Evolutionary conservation across 257 asterid genomes (phyloP), one percentile per base, ranked within the genome.

Genomic region (Avicennia marina): DNA sequence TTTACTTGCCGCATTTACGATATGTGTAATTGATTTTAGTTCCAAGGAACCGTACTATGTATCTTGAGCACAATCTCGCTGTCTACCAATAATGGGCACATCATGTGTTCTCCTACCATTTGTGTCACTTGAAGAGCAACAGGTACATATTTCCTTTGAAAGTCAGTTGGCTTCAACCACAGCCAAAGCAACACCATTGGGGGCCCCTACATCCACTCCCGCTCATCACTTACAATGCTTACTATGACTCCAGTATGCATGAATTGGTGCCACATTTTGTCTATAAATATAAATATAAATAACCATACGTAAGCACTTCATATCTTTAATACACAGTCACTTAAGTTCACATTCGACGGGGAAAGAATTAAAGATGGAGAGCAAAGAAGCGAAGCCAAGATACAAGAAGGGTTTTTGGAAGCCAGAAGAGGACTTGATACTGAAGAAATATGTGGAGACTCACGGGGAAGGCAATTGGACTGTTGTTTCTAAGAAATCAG

Each of bases 391-490:
- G 51, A 73, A 55, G 68, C 41, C 67, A 56, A 71, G 60, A 34
- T 11, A 70, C 70, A 81, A 64, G 78, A 82, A 77, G 69, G 84
- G 89, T 15, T 82, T 78, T 6, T 82, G 89, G 89, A 82, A 69
- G 63, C 78, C 89, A 34, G 89, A 78, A 67, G 89, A 82, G 78
- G 89, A 82, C 62, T 39, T 67, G 31, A 61, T 72, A 50, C 71
- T 82, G 25, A 82, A 64, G 72, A 79, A 71, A 32, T 82, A 76
- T 41, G 83, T 79, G 34, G 80, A 79, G 67, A 72, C 62, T 68
- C 82, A 74, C 39, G 80, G 89, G 31, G 85, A 81, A 72, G 85
- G 85, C 26, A 78, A 81, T 52, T 78, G 89, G 89, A 71, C 79
- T 22, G 59, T 54, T 32, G 77, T 81, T 13, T 67, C 89, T 18